Evolutionary conservation across 2,329 filamentous ascomycete genomes (phyloP).

Genomic region (Phoma herbarum): DNA sequence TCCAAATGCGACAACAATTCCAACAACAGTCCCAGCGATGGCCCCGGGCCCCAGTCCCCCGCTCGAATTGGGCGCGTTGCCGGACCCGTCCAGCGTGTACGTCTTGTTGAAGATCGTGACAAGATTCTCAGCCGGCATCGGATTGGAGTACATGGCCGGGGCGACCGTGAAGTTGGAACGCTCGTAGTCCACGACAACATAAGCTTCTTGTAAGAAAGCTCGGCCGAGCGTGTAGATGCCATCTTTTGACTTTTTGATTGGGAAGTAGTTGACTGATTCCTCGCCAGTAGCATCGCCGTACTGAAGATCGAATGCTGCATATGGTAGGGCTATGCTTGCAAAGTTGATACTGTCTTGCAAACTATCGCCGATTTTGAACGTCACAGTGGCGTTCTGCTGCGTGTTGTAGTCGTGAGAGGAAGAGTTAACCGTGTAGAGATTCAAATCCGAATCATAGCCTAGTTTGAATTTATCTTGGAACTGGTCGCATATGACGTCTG

Average conservation of each 20-base stretch:
- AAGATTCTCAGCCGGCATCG: slow-evolving; percentile 31
- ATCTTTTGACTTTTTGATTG: slow-evolving; percentile 40
- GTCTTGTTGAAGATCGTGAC: slow-evolving; percentile 36
- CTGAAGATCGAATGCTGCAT: slow-evolving; percentile 39
- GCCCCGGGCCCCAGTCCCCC: slow-evolving; percentile 37
- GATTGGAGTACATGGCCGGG: slow-evolving; percentile 34
- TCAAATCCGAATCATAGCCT: slow-evolving; percentile 39
- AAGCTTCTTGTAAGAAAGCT: slow-evolving; percentile 50
- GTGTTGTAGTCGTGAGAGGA: slow-evolving; percentile 34
- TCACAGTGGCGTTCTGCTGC: slow-evolving; percentile 34
- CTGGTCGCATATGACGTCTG: slow-evolving; percentile 46
- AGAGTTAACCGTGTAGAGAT: slow-evolving; percentile 49
- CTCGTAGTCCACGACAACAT: slow-evolving; percentile 51
- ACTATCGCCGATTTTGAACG: slow-evolving; percentile 35
- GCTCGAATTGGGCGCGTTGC: background rate
- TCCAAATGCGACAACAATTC: slow-evolving; percentile 39
- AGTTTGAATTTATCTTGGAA: slow-evolving; percentile 51
- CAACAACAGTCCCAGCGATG: slow-evolving; percentile 47
- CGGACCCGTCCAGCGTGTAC: slow-evolving; percentile 17
- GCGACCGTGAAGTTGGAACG: slow-evolving; percentile 46
- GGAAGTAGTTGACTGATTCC: slow-evolving; percentile 40
- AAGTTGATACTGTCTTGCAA: slow-evolving; percentile 16
- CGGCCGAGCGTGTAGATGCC: slow-evolving; percentile 44
- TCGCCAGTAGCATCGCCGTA: slow-evolving; percentile 20
- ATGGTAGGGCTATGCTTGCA: slow-evolving; percentile 40